Percentiles rank a stretch among this genome's conserved stretches.
phyloP scores from a whole-genome alignment of 1,284 basidiomycete species.

The Naganishia sp. region DNA sequence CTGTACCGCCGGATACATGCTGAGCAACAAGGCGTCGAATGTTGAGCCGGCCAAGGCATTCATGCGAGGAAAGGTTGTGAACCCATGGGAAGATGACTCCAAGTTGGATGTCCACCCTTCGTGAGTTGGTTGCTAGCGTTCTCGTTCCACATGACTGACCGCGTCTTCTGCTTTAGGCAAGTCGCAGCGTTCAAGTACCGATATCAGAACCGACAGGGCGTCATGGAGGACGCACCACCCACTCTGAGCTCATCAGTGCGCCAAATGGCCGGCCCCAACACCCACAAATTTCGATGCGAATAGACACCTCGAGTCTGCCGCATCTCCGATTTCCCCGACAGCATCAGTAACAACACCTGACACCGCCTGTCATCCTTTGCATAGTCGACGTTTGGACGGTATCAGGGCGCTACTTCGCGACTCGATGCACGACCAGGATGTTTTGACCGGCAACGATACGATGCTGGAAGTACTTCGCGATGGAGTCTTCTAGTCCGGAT shows the following conservation, averaged over 20 bases:
- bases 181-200: slow-evolving; percentile 55
- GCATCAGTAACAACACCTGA: not conserved
- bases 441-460: slow-evolving; percentile 18
- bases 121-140: slow-evolving; percentile 36
- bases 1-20: slow-evolving; percentile 52
- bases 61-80: slow-evolving; percentile 40
- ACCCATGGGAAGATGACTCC: slow-evolving; percentile 45
- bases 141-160: not conserved
- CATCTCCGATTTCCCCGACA: not conserved
- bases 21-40: slow-evolving; percentile 42
- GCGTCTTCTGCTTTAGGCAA: slow-evolving; percentile 33
- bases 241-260: slow-evolving; percentile 36
- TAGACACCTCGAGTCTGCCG: not conserved
- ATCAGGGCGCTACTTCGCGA: slow-evolving; percentile 11
- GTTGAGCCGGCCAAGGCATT: slow-evolving; percentile 43
- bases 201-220: slow-evolving; percentile 51
- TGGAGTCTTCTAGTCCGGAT: slow-evolving; percentile 8
- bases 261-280: slow-evolving; percentile 16
- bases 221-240: slow-evolving; percentile 50
- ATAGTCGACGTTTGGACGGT: not conserved
- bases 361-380: not conserved
- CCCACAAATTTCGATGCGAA: slow-evolving; percentile 25
- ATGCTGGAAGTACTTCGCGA: slow-evolving; percentile 17
- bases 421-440: slow-evolving; percentile 19
- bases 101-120: slow-evolving; percentile 48